Conservation (phyloP, 1,284 basidiomycete genomes). For the Inonotus hispidus region DNA sequence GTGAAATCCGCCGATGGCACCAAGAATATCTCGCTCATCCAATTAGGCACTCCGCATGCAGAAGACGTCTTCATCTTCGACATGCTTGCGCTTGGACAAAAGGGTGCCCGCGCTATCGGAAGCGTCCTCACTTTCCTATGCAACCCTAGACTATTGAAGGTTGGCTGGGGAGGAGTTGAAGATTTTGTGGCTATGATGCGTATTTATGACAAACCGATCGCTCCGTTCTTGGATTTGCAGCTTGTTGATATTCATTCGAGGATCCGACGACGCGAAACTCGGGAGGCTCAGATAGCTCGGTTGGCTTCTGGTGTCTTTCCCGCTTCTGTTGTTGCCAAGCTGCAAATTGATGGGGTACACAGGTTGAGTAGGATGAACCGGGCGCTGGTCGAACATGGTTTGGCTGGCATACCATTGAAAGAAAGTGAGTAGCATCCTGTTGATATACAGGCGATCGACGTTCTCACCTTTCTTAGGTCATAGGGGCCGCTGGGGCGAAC, state of each 20-base stretch:
- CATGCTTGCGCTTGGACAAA: not conserved
- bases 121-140: not conserved
- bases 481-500: not conserved
- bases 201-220: not conserved
- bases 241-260: conserved; percentile 6
- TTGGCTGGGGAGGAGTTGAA: conserved; percentile 5
- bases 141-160: not conserved
- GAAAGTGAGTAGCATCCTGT: not conserved
- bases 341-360: conserved; percentile 7
- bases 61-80: conserved; percentile 8
- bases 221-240: conserved; percentile 3
- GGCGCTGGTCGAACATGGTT: not conserved
- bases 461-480: not conserved
- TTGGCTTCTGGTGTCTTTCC: not conserved
- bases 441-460: not conserved
- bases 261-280: not conserved
- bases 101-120: not conserved
- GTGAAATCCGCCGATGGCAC: not conserved
- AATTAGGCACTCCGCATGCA: conserved; percentile 3
- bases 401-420: not conserved
- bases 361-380: conserved; percentile 2
- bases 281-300: not conserved
- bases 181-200: not conserved
- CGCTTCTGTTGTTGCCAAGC: not conserved
- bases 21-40: not conserved